phyloP scores from a whole-genome alignment of 148 eudicot species.

The Persicaria maculosa region DNA sequence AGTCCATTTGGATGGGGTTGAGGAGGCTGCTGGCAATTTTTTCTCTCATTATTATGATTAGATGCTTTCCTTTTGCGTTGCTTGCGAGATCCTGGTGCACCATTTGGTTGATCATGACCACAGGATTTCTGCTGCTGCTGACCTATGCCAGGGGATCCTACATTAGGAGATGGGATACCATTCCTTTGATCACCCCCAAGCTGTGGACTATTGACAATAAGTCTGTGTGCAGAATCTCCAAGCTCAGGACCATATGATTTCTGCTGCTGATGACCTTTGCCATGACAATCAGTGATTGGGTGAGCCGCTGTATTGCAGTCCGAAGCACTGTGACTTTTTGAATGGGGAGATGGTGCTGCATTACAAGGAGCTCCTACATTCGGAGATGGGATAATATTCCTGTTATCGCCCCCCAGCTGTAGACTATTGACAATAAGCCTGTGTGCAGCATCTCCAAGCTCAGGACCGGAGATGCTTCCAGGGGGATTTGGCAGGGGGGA shows the following conservation, averaged over 20 bases:
- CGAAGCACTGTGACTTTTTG: neutral
- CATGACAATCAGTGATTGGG: neutral
- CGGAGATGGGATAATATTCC: neutral
- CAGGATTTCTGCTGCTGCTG: too few species aligned
- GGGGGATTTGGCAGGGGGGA: conserved; percentile 38
- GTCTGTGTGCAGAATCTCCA: conserved; percentile 74
- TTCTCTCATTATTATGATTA: too few species aligned
- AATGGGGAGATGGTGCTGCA: neutral
- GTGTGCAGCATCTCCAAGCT: conserved; percentile 81
- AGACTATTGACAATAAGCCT: conserved; percentile 63
- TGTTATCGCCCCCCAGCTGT: conserved; percentile 9
- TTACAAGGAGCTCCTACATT: neutral
- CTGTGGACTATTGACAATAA: conserved; percentile 58
- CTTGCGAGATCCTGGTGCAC: too few species aligned
- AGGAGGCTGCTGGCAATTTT: too few species aligned
- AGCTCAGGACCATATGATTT: conserved; percentile 16
- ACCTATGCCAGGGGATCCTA: neutral
- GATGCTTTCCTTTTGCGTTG: too few species aligned
- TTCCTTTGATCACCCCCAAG: neutral
- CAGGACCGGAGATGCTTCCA: conserved; percentile 62
- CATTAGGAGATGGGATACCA: neutral
- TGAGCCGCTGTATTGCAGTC: neutral
- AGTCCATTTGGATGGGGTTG: too few species aligned
- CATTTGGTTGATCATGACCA: too few species aligned
- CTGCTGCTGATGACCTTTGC: neutral